phyloP scores from a whole-genome alignment of 1,284 basidiomycete genomes.

The Cryptococcus sp. region DNA sequence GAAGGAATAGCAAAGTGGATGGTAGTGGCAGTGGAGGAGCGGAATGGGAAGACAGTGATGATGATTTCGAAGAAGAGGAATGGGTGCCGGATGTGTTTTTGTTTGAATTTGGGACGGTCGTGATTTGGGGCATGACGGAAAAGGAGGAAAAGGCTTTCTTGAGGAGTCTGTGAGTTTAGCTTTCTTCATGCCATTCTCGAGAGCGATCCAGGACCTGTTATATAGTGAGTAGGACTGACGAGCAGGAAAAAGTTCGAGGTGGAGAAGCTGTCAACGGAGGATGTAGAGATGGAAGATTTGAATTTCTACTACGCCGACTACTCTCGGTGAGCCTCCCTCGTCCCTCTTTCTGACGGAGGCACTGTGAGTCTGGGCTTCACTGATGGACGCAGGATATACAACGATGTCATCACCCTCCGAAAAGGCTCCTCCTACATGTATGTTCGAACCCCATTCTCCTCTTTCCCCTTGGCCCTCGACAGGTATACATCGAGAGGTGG shows the following conservation, averaged over 20 bases:
- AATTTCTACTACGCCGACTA: slow-evolving; percentile 98
- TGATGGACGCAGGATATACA: slow-evolving; percentile 68
- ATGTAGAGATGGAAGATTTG: slow-evolving; percentile 90
- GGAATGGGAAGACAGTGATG: slow-evolving; percentile 52
- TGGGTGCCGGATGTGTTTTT: slow-evolving; percentile 74
- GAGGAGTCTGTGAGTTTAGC: slow-evolving; percentile 77
- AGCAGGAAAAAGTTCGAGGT: slow-evolving; percentile 83
- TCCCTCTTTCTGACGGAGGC: too few relatives aligned
- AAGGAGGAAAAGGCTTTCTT: slow-evolving; percentile 83
- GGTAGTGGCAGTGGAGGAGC: slow-evolving; percentile 49
- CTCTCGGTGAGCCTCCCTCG: slow-evolving; percentile 61
- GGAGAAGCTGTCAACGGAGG: slow-evolving; percentile 74
- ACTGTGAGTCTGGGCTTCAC: neutral
- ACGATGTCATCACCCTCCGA: slow-evolving; percentile 93
- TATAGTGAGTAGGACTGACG: neutral
- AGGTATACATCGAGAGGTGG: slow-evolving; percentile 29
- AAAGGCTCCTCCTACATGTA: slow-evolving; percentile 94
- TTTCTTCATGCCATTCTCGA: too few relatives aligned
- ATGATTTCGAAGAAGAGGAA: slow-evolving; percentile 57
- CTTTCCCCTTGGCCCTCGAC: too few relatives aligned
- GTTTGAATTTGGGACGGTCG: slow-evolving; percentile 84
- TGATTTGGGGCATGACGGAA: slow-evolving; percentile 96
- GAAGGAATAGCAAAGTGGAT: slow-evolving; percentile 50
- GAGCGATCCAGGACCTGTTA: too few relatives aligned
- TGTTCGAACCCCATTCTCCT: too few relatives aligned